Evolutionary conservation across 169 alveolate genomes (phyloP).

Genomic region (Plasmodium inui): DNA sequence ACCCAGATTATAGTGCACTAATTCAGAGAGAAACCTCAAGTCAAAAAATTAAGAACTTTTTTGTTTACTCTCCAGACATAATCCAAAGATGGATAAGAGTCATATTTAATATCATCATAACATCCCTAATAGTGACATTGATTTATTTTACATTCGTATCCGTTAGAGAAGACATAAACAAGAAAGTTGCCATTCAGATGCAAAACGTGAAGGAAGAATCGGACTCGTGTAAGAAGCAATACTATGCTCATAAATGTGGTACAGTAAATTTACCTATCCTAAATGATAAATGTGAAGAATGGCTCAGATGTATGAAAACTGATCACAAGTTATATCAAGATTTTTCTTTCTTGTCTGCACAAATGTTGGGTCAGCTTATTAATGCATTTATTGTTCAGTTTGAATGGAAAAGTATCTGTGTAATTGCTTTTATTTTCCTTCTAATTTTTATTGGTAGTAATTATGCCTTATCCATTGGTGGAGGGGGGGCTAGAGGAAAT

Average conservation of each 20-base stretch:
- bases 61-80: constrained; percentile 73
- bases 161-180: constrained; percentile 68
- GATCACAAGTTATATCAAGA: constrained; percentile 74
- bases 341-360: constrained; percentile 70
- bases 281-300: constrained; percentile 74
- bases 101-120: constrained; percentile 57
- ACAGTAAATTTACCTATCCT: constrained; percentile 65
- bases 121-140: constrained; percentile 48
- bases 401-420: constrained; percentile 76
- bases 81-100: constrained; percentile 75
- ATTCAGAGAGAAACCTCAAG: background rate
- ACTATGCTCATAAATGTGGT: constrained; percentile 75
- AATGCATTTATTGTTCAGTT: constrained; percentile 74
- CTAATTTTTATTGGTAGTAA: constrained; percentile 75
- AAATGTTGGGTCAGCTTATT: constrained; percentile 70
- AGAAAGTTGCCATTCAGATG: constrained; percentile 67
- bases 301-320: constrained; percentile 69
- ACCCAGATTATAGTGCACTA: constrained; percentile 13
- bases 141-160: constrained; percentile 70
- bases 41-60: constrained; percentile 14
- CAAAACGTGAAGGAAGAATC: constrained; percentile 74
- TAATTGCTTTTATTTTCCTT: constrained; percentile 72
- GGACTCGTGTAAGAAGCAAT: constrained; percentile 58
- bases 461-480: constrained; percentile 57
- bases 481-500: constrained; percentile 41